Evolutionary conservation across 352 stramenopile species (phyloP), one percentile per base, ranked within the genome.

Genomic region (Globisporangium echinulatum): DNA sequence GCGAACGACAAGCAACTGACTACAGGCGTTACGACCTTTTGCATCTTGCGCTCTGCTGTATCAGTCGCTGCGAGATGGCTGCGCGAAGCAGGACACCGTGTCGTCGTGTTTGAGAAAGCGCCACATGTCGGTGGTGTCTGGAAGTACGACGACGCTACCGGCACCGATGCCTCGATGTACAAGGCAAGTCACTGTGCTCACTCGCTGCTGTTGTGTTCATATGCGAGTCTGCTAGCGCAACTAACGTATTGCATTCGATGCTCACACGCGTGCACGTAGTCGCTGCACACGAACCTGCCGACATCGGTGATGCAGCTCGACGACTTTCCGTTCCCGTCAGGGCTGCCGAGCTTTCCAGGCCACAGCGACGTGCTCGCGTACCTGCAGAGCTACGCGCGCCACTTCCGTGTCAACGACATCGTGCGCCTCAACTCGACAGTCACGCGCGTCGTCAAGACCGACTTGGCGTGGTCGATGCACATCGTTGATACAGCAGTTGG

Each of bases 241-340:
- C 6, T 39, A 44, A 44, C 36, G 10, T 33, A 54, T n/a, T 11
- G 36, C 6, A 25, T 36, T 15, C 15, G 15, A 13, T 43, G 1
- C 43, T 14, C 25, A 42, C 47, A n/a, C 14, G 2, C 9, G 5
- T 59, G 14, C 14, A 10, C 8, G 4, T 37, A 90, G 79, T 93
- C 83, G 9, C 69, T 93, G 54, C 83, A 80, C 52, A 93, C 83
- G 49, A 93, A 93, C 59, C 51, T 93, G 17, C 83, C 83, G 49
- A 91, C 79, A 7, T 62, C 79, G 10, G 84, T 91, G 60, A 93
- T 93, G 83, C 83, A 93, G 56, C 64, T 93, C 38, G 67, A 75
- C 55, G 79, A 79, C 54, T 83, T 90, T 42, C 61, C 77, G 4
- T 93, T 91, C 57, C 69, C 83, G n/a, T 59, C 75, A 1, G 74